These are phyloP conservation scores for Monosporozyma yasuniensis DNA, from an alignment of 805 yeast species.

Conservation along the genomic window DNA sequence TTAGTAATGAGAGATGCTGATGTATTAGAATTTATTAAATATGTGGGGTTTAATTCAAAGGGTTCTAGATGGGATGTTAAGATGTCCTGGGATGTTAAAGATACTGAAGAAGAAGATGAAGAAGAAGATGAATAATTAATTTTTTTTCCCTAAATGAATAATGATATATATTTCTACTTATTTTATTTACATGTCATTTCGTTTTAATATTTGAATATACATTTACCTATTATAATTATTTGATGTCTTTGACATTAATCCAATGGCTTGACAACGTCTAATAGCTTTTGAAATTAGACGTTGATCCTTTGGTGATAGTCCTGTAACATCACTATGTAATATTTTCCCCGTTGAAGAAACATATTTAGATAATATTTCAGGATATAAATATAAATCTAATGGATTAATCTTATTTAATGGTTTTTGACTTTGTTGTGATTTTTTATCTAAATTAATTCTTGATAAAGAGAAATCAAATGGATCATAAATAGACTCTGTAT, in stretches of 20 bases:
- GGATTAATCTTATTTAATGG: constrained; percentile 43
- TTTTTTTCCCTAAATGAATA: too few relatives aligned
- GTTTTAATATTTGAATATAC: not conserved
- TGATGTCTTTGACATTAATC: constrained; percentile 69
- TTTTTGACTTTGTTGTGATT: constrained; percentile 16
- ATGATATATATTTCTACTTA: not conserved
- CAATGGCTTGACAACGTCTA: constrained; percentile 71
- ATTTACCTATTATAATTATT: constrained; percentile 20
- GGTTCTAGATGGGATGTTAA: constrained; percentile 90
- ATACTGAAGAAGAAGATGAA: constrained; percentile 23
- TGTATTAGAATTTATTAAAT: constrained; percentile 86
- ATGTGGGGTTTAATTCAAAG: constrained; percentile 77
- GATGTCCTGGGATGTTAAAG: constrained; percentile 66
- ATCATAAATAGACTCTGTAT: constrained; percentile 50
- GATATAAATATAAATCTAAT: constrained; percentile 59
- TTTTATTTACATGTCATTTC: constrained; percentile 2
- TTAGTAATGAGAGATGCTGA: constrained; percentile 75
- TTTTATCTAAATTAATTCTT: constrained; percentile 43
- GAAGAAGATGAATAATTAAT: constrained; percentile 11
- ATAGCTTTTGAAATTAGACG: constrained; percentile 65
- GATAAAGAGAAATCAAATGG: constrained; percentile 73
- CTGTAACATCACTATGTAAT: constrained; percentile 61
- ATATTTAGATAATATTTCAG: constrained; percentile 57
- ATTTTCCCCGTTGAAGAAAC: constrained; percentile 69
- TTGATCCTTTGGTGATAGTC: constrained; percentile 59